Percentiles rank a stretch among this genome's conserved stretches.
Evolutionary conservation across 495 filamentous ascomycete genomes (phyloP).

Genomic region (Amphirosellinia nigrospora): DNA sequence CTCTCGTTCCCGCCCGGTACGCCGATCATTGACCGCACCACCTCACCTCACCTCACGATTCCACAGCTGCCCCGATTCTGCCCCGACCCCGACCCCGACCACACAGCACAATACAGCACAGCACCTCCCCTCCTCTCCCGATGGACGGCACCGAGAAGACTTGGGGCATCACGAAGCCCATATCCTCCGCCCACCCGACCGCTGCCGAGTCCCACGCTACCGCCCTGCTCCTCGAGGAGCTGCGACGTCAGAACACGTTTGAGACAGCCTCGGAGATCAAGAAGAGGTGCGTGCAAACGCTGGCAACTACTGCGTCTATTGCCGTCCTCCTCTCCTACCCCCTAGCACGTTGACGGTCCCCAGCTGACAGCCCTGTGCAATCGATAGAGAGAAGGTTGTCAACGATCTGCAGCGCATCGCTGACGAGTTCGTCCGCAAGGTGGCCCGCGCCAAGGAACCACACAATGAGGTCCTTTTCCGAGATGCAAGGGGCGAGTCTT

Average conservation of each 20-base stretch:
- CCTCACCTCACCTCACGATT: background rate
- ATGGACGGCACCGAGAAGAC: slow-evolving; percentile 43
- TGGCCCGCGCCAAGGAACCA: slow-evolving; percentile 73
- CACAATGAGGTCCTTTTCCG: slow-evolving; percentile 77
- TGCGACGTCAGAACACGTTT: slow-evolving; percentile 89
- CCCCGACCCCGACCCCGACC: too few species aligned
- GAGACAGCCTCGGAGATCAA: slow-evolving; percentile 80
- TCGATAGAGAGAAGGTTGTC: slow-evolving; percentile 57
- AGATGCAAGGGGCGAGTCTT: slow-evolving; percentile 87
- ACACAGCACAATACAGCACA: background rate
- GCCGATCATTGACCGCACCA: slow-evolving; percentile 7
- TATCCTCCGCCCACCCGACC: slow-evolving; percentile 77
- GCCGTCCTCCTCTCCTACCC: background rate
- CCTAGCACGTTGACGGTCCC: slow-evolving; percentile 19
- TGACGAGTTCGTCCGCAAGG: slow-evolving; percentile 81
- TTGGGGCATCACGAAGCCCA: slow-evolving; percentile 85
- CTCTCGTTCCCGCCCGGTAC: background rate
- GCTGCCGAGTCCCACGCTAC: slow-evolving; percentile 74
- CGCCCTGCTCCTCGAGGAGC: slow-evolving; percentile 77
- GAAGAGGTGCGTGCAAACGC: slow-evolving; percentile 62
- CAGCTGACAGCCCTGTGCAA: background rate
- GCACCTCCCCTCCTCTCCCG: background rate
- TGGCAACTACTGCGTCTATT: background rate
- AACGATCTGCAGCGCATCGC: slow-evolving; percentile 76
- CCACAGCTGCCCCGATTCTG: background rate